Base-by-base conservation (phyloP, 805 yeast species). In the Candida mattraensis region DNA sequence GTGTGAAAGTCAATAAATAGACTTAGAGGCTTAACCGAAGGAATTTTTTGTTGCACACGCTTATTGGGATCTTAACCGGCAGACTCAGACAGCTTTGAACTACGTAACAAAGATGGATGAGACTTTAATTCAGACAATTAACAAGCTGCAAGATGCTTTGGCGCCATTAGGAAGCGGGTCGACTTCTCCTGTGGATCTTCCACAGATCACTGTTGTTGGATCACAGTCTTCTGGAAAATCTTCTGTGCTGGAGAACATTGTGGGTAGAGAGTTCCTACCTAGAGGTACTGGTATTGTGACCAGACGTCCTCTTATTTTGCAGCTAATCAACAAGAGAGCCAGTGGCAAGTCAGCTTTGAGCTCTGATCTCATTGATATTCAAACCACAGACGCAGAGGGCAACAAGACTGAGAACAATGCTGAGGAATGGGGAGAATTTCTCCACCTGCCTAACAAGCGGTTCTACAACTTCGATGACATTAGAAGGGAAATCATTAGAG, bases 401-500 rank as follows among this genome's bases (percentile, higher is more conserved):
- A 67, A 69, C 31, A 67, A 71, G 27, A 67, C 78, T 10, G 93
- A 83, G 57, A 83, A 83, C 62, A 83, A 83, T 54, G 72, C 70
- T 25, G 82, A 75, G 45, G 99, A 91, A 67, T 93, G 98, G 97
- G 99, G 99, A 44, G 99, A 93, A 63, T 93, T 93, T 61, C 72
- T 91, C 48, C 98, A 93, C 60, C 66, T 85, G 34, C 98, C 97
- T 24, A 87, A 86, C 39, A 81, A 87, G 67, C 81, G 85, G 60
- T 84, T 86, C 66, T 84, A 72, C 68, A 85, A 87, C 58, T 93
- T 93, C 61, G 82, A 81, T 57, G 91, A 87, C 46, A 91, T 93
- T 50, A 78, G 97, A 56, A 69, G 74, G 43, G 99, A 93, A 62
- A 93, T 93, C 47, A 93, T 87, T 40, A 73, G 84, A 41, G 99